Conservation (phyloP, 768 basidiomycete species). For the Tricholoma sp. region DNA sequence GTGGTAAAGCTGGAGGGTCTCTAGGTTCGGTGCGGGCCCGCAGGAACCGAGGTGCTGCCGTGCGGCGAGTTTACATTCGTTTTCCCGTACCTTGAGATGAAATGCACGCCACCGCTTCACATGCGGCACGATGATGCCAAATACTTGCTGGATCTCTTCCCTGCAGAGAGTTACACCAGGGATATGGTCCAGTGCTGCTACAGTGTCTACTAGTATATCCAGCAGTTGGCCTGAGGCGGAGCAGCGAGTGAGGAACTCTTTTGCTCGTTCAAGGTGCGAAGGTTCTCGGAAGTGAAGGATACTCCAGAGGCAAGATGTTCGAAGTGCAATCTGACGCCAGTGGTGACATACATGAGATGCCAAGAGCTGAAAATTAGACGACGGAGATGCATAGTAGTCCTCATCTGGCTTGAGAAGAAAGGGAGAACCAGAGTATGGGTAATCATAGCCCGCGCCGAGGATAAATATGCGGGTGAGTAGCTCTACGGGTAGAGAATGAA, state of each 20-base stretch:
- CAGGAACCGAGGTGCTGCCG: constrained; percentile 46
- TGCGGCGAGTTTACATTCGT: constrained; percentile 51
- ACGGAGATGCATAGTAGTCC: constrained; percentile 33
- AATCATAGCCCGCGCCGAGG: constrained; percentile 42
- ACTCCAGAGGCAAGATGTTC: constrained; percentile 49
- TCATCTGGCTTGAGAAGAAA: constrained; percentile 47
- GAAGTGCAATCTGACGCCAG: constrained; percentile 53
- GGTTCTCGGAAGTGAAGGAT: constrained; percentile 49
- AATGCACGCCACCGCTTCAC: constrained; percentile 55
- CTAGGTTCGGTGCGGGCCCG: constrained; percentile 48
- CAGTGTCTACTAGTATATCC: constrained; percentile 56
- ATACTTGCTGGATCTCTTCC: constrained; percentile 42
- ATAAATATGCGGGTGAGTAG: constrained; percentile 53
- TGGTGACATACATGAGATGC: constrained; percentile 54
- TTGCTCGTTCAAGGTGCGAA: constrained; percentile 43
- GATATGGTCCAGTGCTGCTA: constrained; percentile 42
- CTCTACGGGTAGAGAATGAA: constrained; percentile 53
- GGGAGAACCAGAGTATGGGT: constrained; percentile 40
- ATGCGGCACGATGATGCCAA: constrained; percentile 39
- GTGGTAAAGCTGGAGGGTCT: constrained; percentile 60
- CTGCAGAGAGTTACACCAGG: constrained; percentile 48
- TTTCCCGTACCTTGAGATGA: constrained; percentile 54
- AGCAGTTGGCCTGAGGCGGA: constrained; percentile 24
- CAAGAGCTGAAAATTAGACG: constrained; percentile 45
- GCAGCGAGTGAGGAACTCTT: constrained; percentile 38